Evolutionary conservation across 495 filamentous ascomycete species (phyloP), one percentile per base, ranked within the genome.

Genomic region (Daldinia bambusicola): DNA sequence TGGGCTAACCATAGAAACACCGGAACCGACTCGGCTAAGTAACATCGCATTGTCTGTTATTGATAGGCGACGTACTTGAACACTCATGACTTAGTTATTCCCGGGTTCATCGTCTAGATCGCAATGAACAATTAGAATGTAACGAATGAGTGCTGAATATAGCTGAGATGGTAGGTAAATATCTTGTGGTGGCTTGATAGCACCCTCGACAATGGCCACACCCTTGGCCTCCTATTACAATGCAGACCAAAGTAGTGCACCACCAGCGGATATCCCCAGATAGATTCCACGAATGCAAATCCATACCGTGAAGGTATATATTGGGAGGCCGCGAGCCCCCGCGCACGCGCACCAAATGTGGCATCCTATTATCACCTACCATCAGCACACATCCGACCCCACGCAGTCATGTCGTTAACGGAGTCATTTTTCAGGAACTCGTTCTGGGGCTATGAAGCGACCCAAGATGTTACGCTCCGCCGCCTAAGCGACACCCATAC

Each of bases 221-320:
- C 65, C 55, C 53, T 53, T 26, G 55, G 12, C 14, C 4, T 48
- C 12, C 13, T 26, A 34, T 41, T 41, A 36, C 4, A 52, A 13
- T 22, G 18, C 38, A 41, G 40, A 48, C 32, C 55, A n/a, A 41
- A 55, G 34, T 34, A 16, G 9, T 38, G 66, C 52, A 67, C 63
- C 32, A 74, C 26, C 16, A 63, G 45, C 71, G 66, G 71, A 74
- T 70, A 51, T 74, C 66, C 63, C 62, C 71, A 74, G 58, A 50
- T 9, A 45, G 58, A 63, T 43, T 40, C 62, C 41, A 56, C 3
- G 43, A 43, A 40, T 26, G 3, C 26, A 26, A 26, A 26, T 26
- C 1, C 6, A 62, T 38, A 43, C n/a, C 26, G 12, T 30, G 37
- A 55, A 8, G 43, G 16, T 43, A 67, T 64, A 63, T 70, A 67